Evolutionary conservation across 2,329 filamentous ascomycete species (phyloP), one percentile per base, ranked within the genome.

Genomic region (Fusarium papillatum): DNA sequence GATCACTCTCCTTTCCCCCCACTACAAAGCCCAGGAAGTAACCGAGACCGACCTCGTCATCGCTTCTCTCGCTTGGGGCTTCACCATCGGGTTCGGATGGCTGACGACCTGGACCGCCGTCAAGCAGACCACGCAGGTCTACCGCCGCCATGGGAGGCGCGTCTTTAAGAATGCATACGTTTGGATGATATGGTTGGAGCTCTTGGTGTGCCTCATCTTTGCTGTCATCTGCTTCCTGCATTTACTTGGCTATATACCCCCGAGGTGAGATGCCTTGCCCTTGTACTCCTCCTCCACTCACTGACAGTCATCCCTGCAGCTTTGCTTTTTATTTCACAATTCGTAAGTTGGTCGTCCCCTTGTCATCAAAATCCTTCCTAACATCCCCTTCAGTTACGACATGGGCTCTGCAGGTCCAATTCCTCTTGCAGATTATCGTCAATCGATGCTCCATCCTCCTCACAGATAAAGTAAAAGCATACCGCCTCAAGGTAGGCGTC

Each of bases 141-240:
- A 80, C 67, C 76, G 81, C n/a, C 83, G 80, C 11, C 81, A 78
- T 50, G 79, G 83, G 8, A 60, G 50, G 22, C 62, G 82, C 78
- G 76, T 83, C 67, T 60, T 68, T 74, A 82, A 78, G 17, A 87
- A 86, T 71, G 79, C 83, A 1, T 88, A 88, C 70, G 81, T 88
- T 0, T 86, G 84, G 81, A 85, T 88, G 84, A 84, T 88, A 66
- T 88, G 87, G 87, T 64, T 84, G 34, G 87, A 88, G 75, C 81
- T 88, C 5, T 3, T 82, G 2, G 84, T 85, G 5, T 87, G 84
- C 14, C 79, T 86, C 14, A 72, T 81, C 11, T 88, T 88, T 46
- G 84, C 82, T 8, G 70, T 87, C 29, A 82, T 88, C 34, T 81
- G 79, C 36, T 77, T 76, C 7, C 34, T 81, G 69, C 75, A 81